Conservation (phyloP, 192 early-diverging fungal species). For the Chytriomyces sp. region DNA sequence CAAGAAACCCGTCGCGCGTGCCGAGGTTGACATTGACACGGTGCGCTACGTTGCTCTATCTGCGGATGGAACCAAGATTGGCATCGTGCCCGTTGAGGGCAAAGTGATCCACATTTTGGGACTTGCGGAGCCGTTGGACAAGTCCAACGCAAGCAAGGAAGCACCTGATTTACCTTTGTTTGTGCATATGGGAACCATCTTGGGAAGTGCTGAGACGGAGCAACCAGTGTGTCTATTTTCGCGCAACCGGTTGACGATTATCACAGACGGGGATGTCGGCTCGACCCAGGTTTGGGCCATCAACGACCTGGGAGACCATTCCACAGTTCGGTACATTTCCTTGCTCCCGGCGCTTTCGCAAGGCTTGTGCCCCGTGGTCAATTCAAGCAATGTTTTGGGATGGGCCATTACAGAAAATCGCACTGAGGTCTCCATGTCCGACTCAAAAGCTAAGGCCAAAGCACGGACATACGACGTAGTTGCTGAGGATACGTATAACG, state of each 20-base stretch:
- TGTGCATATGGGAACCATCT: conserved; percentile 28
- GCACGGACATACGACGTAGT: conserved; percentile 26
- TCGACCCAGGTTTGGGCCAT: conserved; percentile 26
- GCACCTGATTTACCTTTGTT: background rate
- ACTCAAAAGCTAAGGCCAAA: conserved; percentile 11
- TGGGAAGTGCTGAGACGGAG: conserved; percentile 25
- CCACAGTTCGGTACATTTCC: conserved; percentile 23
- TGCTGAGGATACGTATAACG: background rate
- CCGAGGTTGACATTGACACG: conserved; percentile 29
- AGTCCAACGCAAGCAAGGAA: background rate
- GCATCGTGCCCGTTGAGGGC: conserved; percentile 26
- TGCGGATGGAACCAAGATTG: conserved; percentile 25
- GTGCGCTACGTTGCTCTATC: conserved; percentile 30
- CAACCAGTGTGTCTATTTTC: conserved; percentile 30
- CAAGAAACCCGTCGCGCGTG: conserved; percentile 21
- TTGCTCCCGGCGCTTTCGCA: conserved; percentile 27
- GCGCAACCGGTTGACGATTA: conserved; percentile 19
- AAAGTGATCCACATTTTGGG: conserved; percentile 34
- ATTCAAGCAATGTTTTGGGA: background rate
- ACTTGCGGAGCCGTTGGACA: background rate
- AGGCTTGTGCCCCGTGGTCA: conserved; percentile 20
- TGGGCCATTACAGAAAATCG: conserved; percentile 31
- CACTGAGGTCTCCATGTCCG: conserved; percentile 26
- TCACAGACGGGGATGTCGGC: conserved; percentile 26
- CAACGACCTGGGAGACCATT: conserved; percentile 37